Evolutionary conservation across 108 stramenopile species (phyloP), one percentile per base, ranked within the genome.

Genomic region (Skeletonema menzelii): DNA sequence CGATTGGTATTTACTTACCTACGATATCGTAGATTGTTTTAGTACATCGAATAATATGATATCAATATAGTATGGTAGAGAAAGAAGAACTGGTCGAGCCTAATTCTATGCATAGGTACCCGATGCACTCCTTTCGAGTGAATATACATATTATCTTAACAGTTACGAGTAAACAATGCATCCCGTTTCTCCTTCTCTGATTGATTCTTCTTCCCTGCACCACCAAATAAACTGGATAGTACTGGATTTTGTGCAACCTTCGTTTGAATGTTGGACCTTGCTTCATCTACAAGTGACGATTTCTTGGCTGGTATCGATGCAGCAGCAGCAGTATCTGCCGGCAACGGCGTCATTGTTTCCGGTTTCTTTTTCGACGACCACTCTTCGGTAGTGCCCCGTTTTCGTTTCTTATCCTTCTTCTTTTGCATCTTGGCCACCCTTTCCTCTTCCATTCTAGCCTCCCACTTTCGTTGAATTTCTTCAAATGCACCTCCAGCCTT

Each of bases 391-490:
- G 31, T 56, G 12, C 12, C 26, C 58, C 69, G 15, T 70, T 77
- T 77, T 24, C 78, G 78, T 28, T 79, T 75, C 65, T 75, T 75
- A 35, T 77, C 69, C 49, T 82, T 76, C 65, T 72, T 72, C 63
- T 73, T 77, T 22, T 68, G 32, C 49, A 74, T 69, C 75, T 81
- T 84, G 7, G 76, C 75, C 22, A 62, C 53, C 49, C 73, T 74
- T 59, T 86, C 80, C 11, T 56, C 47, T 34, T 82, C 77, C 40
- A 79, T 68, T 65, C 71, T 69, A 32, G 49, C 59, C 22, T 75
- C 59, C 56, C 85, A 75, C 59, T 62, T 60, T 32, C 55, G 67
- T 57, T 79, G 61, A 62, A 90, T 75, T 31, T 81, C 67, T 34
- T 82, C 80, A 59, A 87, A 66, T 27, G 77, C 27, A 27, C 70